phyloP scores from a whole-genome alignment of 2,329 filamentous ascomycete species.

The Fusarium haematococcum region DNA sequence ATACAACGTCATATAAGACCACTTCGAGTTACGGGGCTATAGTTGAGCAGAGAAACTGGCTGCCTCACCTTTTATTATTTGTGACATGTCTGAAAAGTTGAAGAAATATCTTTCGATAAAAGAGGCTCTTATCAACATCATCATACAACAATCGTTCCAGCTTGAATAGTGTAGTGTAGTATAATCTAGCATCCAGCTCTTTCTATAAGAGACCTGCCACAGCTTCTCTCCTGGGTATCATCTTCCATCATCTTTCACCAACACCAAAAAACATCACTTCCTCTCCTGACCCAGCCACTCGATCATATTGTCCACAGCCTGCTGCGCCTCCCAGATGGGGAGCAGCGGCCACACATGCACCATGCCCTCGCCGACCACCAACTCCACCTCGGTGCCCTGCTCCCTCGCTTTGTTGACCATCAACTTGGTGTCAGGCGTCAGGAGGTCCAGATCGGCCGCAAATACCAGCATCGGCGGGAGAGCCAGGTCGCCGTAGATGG shows the following conservation, averaged over 20 bases:
- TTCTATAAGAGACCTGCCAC: neutral
- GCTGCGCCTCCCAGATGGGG: slow-evolving; percentile 43
- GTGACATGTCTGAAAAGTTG: neutral
- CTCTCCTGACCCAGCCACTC: slow-evolving; percentile 40
- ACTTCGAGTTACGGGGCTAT: neutral
- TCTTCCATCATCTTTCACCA: slow-evolving; percentile 17
- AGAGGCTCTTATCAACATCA: neutral
- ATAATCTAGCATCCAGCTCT: neutral
- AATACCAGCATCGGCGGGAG: slow-evolving; percentile 48
- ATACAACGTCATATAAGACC: neutral
- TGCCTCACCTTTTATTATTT: neutral
- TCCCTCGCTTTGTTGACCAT: slow-evolving; percentile 45
- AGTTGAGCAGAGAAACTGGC: neutral
- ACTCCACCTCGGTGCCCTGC: slow-evolving; percentile 42
- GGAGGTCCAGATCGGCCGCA: slow-evolving; percentile 44
- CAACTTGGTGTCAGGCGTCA: slow-evolving; percentile 45
- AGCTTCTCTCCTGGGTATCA: slow-evolving; percentile 10
- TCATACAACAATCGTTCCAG: neutral
- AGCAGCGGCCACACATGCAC: slow-evolving; percentile 50
- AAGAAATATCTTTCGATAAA: neutral
- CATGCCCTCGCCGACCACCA: slow-evolving; percentile 48
- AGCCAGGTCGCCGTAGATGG: slow-evolving; percentile 45
- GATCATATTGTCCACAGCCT: slow-evolving; percentile 44
- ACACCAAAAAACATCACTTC: neutral
- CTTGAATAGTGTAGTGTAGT: neutral